Evolutionary conservation across 208 protist genomes (phyloP).

Genomic region (Wallacemonas sp.): DNA sequence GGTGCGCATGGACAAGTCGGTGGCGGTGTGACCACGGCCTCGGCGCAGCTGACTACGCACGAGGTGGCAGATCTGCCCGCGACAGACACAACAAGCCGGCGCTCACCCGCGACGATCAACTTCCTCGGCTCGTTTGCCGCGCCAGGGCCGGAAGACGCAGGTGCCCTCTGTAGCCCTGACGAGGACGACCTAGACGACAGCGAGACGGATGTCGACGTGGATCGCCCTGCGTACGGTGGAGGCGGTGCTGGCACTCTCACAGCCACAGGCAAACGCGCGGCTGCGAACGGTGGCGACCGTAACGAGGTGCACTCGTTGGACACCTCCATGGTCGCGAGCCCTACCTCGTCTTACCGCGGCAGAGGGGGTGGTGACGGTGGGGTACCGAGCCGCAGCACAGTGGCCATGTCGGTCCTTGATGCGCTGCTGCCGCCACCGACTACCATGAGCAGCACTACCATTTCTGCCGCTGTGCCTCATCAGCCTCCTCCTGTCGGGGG

Average conservation of each 20-base stretch:
- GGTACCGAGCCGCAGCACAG: not conserved
- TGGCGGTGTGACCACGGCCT: not conserved
- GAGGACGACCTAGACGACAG: too few species aligned
- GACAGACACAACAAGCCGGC: not conserved
- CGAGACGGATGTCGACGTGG: too few species aligned
- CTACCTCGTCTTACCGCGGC: not conserved
- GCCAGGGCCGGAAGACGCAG: too few species aligned
- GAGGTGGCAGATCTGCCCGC: too few species aligned
- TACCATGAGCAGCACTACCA: not conserved
- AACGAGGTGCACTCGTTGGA: too few species aligned
- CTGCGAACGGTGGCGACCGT: too few species aligned
- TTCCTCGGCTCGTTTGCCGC: not conserved
- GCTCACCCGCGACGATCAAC: conserved; percentile 9
- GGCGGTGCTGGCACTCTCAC: too few species aligned
- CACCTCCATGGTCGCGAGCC: not conserved
- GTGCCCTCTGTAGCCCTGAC: too few species aligned
- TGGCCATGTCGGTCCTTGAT: not conserved
- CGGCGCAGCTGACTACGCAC: too few species aligned
- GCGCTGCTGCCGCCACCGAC: not conserved
- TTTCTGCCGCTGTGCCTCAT: not conserved
- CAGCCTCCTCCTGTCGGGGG: too few species aligned
- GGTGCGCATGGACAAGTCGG: not conserved
- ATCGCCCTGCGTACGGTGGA: too few species aligned
- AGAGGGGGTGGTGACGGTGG: not conserved
- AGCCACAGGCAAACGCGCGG: too few species aligned